phyloP scores from a whole-genome alignment of 192 early-diverging fungal genomes.

The Obelidium mucronatum region DNA sequence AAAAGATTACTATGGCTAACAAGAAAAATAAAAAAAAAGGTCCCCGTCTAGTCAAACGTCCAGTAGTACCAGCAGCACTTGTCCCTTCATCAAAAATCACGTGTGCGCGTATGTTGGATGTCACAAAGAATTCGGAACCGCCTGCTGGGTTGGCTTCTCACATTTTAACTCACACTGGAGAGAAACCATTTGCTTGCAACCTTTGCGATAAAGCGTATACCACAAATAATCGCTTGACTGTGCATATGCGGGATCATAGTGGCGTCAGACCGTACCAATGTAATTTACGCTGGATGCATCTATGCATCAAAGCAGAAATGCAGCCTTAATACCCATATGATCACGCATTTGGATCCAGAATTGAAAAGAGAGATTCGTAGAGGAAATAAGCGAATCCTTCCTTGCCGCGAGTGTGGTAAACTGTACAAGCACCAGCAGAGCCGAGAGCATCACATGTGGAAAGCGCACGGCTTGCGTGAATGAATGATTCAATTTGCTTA shows the following conservation, averaged over 20 bases:
- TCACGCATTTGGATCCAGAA: not conserved
- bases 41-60: no score
- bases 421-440: not conserved
- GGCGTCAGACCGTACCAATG: not conserved
- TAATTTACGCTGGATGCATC: not conserved
- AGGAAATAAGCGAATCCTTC: not conserved
- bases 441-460: not conserved
- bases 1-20: no score
- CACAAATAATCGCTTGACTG: constrained; percentile 2
- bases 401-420: not conserved
- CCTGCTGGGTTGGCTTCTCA: not conserved
- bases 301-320: not conserved
- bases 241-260: not conserved
- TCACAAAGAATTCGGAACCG: not conserved
- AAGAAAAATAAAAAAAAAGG: no score
- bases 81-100: no score
- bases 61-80: no score
- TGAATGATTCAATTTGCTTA: no score
- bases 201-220: constrained; percentile 12
- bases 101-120: no score
- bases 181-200: not conserved
- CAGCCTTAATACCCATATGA: not conserved
- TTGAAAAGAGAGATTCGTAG: not conserved
- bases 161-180: constrained; percentile 3
- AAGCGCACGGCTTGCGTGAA: no score